These are phyloP conservation scores for Amphirosellinia nigrospora DNA, from an alignment of 495 filamentous ascomycete genomes.

Conservation along the genomic window DNA sequence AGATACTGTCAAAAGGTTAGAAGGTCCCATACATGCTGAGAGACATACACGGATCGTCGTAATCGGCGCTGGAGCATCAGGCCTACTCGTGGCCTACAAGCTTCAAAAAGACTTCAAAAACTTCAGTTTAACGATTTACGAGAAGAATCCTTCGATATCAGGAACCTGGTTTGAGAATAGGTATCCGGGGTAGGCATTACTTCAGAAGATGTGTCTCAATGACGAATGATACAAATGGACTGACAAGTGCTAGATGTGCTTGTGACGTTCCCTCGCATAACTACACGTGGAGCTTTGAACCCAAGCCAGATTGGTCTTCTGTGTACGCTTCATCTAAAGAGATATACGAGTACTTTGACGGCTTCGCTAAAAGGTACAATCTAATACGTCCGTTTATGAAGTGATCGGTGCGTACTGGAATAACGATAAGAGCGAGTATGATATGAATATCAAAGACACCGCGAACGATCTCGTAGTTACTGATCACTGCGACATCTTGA, in stretches of 20 bases:
- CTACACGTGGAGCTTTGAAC: conserved; percentile 52
- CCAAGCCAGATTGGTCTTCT: conserved; percentile 47
- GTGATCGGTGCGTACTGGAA: conserved; percentile 43
- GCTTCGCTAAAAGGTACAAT: conserved; percentile 41
- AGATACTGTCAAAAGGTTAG: conserved; percentile 19
- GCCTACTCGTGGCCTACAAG: conserved; percentile 35
- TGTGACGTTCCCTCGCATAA: conserved; percentile 41
- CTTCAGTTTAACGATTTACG: conserved; percentile 56
- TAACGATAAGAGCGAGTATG: conserved; percentile 32
- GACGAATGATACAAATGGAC: background rate
- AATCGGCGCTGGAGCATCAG: conserved; percentile 43
- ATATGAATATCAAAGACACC: conserved; percentile 40
- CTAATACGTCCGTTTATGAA: conserved; percentile 42
- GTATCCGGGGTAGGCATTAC: conserved; percentile 58
- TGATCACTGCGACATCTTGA: conserved; percentile 35
- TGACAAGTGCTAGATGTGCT: conserved; percentile 11
- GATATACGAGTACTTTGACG: conserved; percentile 44
- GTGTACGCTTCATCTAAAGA: conserved; percentile 43
- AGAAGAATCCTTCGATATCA: conserved; percentile 65
- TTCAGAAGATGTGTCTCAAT: background rate
- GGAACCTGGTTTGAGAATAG: conserved; percentile 69
- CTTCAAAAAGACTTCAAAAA: conserved; percentile 35
- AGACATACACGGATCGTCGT: conserved; percentile 31
- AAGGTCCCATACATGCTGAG: conserved; percentile 28
- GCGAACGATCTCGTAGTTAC: conserved; percentile 29